A percentile compares a stretch with the other conserved stretches of the same genome.
These are phyloP conservation scores for Erysimum cheiranthoides DNA, from an alignment of 345 rosid species.

Conservation along the genomic window DNA sequence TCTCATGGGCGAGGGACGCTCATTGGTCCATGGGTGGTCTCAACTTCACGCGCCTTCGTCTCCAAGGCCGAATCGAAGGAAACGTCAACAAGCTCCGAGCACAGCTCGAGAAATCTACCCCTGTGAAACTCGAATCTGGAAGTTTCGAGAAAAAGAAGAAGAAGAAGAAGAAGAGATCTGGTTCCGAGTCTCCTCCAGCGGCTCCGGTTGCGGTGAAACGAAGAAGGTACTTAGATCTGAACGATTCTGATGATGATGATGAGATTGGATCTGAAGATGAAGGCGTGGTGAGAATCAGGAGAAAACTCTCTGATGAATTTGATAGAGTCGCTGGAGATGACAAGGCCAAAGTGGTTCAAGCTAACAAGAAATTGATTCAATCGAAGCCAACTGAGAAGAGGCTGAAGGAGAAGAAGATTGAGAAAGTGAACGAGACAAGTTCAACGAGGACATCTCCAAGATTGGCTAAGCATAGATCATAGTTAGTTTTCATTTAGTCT, in stretches of 20 bases:
- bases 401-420: slow-evolving; percentile 21
- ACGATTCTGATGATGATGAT: slow-evolving; percentile 49
- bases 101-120: slow-evolving; percentile 49
- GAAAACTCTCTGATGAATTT: slow-evolving; percentile 76
- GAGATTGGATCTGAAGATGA: slow-evolving; percentile 35
- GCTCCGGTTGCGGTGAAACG: slow-evolving; percentile 67
- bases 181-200: slow-evolving; percentile 62
- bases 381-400: not conserved
- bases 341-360: not conserved
- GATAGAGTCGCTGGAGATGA: slow-evolving; percentile 60
- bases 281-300: slow-evolving; percentile 42
- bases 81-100: slow-evolving; percentile 59
- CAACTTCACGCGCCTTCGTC: slow-evolving; percentile 81
- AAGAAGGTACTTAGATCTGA: slow-evolving; percentile 55
- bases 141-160: not conserved
- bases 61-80: slow-evolving; percentile 92
- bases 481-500: slow-evolving; percentile 11
- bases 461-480: slow-evolving; percentile 48
- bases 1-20: slow-evolving; percentile 90
- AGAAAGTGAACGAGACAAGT: slow-evolving; percentile 3
- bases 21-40: slow-evolving; percentile 99
- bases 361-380: not conserved
- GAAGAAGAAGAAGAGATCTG: slow-evolving; percentile 42
- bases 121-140: not conserved
- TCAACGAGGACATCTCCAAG: slow-evolving; percentile 67